A percentile compares a stretch with the other conserved stretches of the same genome.
Evolutionary conservation across 1,284 basidiomycete species (phyloP).

Genomic region (Wolfiporia cocos): DNA sequence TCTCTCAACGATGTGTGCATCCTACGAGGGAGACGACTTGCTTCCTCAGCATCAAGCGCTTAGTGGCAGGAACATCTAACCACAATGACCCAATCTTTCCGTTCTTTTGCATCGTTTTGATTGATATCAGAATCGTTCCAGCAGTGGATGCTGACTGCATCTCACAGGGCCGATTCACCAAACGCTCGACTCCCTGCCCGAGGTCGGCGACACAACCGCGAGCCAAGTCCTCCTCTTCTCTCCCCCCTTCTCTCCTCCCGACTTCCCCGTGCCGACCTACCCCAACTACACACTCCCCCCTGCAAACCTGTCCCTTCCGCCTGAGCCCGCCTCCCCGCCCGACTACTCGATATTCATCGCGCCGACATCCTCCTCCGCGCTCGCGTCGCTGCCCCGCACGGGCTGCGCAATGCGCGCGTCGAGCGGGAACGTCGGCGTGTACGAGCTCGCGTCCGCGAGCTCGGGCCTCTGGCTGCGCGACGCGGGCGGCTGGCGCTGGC

Average conservation of each 20-base stretch:
- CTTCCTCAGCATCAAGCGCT: too few species aligned
- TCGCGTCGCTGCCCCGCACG: constrained; percentile 47
- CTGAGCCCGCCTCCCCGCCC: constrained; percentile 29
- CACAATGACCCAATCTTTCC: too few species aligned
- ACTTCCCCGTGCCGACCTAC: constrained; percentile 42
- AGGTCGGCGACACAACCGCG: constrained; percentile 74
- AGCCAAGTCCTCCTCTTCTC: constrained; percentile 78
- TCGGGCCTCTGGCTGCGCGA: constrained; percentile 51
- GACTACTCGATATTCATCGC: constrained; percentile 54
- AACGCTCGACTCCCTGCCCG: constrained; percentile 37
- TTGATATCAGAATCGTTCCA: too few species aligned
- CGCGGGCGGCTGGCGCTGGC: constrained; percentile 52
- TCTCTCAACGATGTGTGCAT: too few species aligned
- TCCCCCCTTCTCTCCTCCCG: constrained; percentile 33
- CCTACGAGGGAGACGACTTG: too few species aligned
- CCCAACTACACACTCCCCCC: constrained; percentile 79
- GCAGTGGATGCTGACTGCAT: neutral
- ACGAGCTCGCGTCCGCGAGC: constrained; percentile 17
- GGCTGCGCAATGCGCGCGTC: constrained; percentile 45
- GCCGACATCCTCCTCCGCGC: constrained; percentile 32
- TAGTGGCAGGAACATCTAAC: too few species aligned
- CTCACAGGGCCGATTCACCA: constrained; percentile 40
- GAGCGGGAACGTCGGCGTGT: constrained; percentile 15
- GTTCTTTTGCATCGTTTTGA: too few species aligned
- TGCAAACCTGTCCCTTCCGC: constrained; percentile 45